Base-by-base conservation (phyloP, 208 protist genomes). In the Vickermania ingenoplastis region DNA sequence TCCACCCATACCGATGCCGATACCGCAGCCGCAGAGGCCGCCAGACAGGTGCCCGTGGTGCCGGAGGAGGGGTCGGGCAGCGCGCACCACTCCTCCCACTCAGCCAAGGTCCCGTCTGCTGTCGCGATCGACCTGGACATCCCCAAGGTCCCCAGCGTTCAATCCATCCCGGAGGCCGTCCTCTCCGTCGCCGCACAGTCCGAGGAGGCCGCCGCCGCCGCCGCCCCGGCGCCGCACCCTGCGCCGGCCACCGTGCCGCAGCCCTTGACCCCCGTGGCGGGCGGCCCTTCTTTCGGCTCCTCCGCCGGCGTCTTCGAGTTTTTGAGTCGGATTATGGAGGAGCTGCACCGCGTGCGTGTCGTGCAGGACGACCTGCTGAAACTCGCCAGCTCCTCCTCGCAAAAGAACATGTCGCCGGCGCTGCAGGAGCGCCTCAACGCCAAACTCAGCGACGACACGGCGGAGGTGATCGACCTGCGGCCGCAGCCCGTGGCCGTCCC, bases 291-390 rank as follows among this genome's bases (percentile, higher is more conserved):
- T 21, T 11, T 21, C 13, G 50, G 50, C 11, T n/a, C 14, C 25
- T 41, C 53, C 7, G 63, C 56, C 17, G 77, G 76, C 41, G 59
- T 90, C n/a, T 91, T 90, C 73, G 82, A 89, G 59, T 67, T 91
- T 56, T 74, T 94, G 22, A 83, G 77, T 65, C 78, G 69, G 30
- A 79, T 94, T 50, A 88, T 91, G 80, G 83, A 91, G 71, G 87
- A 94, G 69, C 68, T 90, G n/a, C 77, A 79, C 28, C 75, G 74
- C 50, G 67, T 93, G 49, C 82, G 86, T 21, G 78, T 83, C 61
- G 71, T 78, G 49, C 85, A 92, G 61, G 79, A 87, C 41, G 69
- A 63, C 31, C n/a, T 81, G 21, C 63, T 88, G 53, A 63, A 59
- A 7, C 69, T 70, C 45, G 56, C 50, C 2, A 56, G 31, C 17